Base-by-base conservation (phyloP, 2,329 filamentous ascomycete genomes). In the Aspergillus persii region DNA sequence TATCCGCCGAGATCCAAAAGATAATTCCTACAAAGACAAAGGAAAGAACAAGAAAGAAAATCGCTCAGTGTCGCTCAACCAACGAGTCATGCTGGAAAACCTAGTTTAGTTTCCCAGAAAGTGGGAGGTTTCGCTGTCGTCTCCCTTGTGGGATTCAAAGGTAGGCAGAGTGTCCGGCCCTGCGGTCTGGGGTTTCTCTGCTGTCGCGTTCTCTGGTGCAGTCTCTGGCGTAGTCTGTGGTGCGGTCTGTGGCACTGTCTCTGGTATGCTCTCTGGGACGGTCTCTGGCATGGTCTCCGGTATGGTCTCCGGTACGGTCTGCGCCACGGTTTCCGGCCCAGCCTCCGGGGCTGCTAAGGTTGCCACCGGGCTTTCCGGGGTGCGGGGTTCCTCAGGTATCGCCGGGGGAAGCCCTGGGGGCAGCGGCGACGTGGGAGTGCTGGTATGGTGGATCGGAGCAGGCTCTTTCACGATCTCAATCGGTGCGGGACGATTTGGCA, bases 361-460 rank as follows among this genome's bases (percentile, higher is more conserved):
- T 12, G 63, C 50, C 8, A 61, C 57, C 9, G 67, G 60, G 15
- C 58, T 59, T 46, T 72, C 69, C 1, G 70, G 72, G 8, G 68
- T 73, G 31, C 63, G 63, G 1, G 72, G 71, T 47, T 74, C 73
- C 52, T 76, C 73, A 1, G 70, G 72, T 12, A 76, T 75, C 33
- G 68, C 61, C 3, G 69, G 69, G 0, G 72, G 73, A 12, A 74
- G 59, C 15, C 72, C 71, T 3, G 68, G 69, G 1, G 71, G 67
- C 23, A 69, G 52, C n/a, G 72, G 70, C 3, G 73, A 72, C 11
- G 65, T 61, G 6, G 71, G 70, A 1, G 72, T 68, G 15, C 66
- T 65, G 5, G 41, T 33, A 18, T 46, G 8, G 6, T 60, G 51
- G 2, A 66, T 63, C 9, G 73, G 69, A 44, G 62, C 68, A 3